These are phyloP conservation scores for Candida andamanensis DNA, from an alignment of 805 yeast genomes.

Conservation along the genomic window DNA sequence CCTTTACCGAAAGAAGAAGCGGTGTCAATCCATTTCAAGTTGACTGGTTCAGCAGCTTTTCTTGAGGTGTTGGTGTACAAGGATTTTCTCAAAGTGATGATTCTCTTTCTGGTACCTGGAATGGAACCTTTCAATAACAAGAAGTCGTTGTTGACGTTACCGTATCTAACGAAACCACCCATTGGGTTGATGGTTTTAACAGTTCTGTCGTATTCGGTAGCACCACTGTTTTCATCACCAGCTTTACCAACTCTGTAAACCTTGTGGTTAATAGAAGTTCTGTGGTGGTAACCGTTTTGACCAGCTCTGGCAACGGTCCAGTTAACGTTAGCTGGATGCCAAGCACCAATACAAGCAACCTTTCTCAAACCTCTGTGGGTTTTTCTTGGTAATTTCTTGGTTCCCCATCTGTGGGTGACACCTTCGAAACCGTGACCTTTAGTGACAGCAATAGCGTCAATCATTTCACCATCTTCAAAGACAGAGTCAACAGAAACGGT, in stretches of 20 bases:
- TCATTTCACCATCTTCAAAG: conserved; percentile 97
- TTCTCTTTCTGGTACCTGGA: conserved; percentile 99
- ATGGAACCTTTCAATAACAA: conserved; percentile 96
- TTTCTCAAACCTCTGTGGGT: conserved; percentile 99
- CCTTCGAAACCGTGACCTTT: conserved; percentile 99
- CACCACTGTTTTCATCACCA: conserved; percentile 89
- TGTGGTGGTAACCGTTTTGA: conserved; percentile 99
- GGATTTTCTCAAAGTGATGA: conserved; percentile 97
- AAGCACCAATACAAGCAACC: conserved; percentile 99
- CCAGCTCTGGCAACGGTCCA: conserved; percentile 99
- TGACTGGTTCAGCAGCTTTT: conserved; percentile 93
- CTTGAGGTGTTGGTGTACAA: conserved; percentile 96
- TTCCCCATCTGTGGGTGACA: conserved; percentile 99
- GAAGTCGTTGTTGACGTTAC: conserved; percentile 96
- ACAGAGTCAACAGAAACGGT: conserved; percentile 93
- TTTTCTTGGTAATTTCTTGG: conserved; percentile 99
- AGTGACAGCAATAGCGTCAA: conserved; percentile 98
- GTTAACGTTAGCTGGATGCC: conserved; percentile 99
- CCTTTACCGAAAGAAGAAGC: conserved; percentile 99
- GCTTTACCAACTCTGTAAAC: conserved; percentile 98
- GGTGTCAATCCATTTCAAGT: conserved; percentile 99
- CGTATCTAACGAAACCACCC: conserved; percentile 99
- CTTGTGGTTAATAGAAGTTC: conserved; percentile 99
- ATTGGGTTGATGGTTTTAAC: conserved; percentile 98
- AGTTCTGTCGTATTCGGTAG: conserved; percentile 99